Evolutionary conservation across 2,329 filamentous ascomycete genomes (phyloP), one percentile per base, ranked within the genome.

Genomic region (Trichoderma oligosporum): DNA sequence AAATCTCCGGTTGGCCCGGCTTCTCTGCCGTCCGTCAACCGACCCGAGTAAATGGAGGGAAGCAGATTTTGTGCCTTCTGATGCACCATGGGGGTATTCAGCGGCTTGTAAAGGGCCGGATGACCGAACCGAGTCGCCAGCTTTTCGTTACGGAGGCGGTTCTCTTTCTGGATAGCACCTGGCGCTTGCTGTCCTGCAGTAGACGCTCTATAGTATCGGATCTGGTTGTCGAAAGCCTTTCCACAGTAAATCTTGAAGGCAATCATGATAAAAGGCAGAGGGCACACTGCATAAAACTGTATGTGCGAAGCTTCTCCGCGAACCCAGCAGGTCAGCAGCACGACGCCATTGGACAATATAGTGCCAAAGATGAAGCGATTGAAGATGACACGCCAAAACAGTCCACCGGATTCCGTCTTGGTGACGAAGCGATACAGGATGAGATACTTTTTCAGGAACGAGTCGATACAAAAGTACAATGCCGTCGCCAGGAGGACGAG

Each of bases 31-130:
- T 91, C 86, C 2, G 79, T 81, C 22, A 96, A 74, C 4, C 93
- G 86, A 9, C 92, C 93, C 22, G 85, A 85, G 70, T 97, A 97
- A 48, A 99, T 81, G 41, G 88, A 84, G n/a, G 87, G 86, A 8
- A 99, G 80, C 38, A 94, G 81, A 59, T 94, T 91, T 66, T 94
- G 89, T 2, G 91, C 90, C 72, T 89, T 96, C 54, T 90, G 88
- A 66, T 95, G 88, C 3, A 97, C 93, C 92, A 97, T 97, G 2
- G 93, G 93, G 0, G 91, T 96, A 65, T 93, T 92, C 18, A 97
- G 80, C 3, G 89, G 87, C 71, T 88, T 89, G 76, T 94, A 96
- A 14, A 97, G 79, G 4, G 89, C 91, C 1, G 93, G 94, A 69
- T 99, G 91, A 2, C 91, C 92, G 68, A 97, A 99, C 24, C 89